phyloP scores from a whole-genome alignment of 805 yeast genomes.

The Brettanomyces sp. region DNA sequence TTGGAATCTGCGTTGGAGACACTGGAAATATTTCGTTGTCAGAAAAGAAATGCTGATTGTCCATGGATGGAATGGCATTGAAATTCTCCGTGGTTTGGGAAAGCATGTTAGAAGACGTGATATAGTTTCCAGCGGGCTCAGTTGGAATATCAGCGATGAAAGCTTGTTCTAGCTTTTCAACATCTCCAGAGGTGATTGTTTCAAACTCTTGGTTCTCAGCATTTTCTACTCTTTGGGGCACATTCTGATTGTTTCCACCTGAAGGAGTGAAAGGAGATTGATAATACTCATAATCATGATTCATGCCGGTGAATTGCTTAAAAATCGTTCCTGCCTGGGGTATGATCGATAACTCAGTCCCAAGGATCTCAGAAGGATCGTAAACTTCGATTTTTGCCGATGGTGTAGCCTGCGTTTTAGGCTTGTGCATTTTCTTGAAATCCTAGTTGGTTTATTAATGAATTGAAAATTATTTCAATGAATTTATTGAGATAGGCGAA shows the following conservation, averaged over 20 bases:
- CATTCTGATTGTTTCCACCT: no score
- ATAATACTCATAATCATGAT: background rate
- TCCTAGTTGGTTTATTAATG: no score
- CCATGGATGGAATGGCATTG: no score
- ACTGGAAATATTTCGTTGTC: background rate
- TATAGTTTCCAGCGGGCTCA: conserved; percentile 1
- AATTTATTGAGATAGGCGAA: no score
- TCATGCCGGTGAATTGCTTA: conserved; percentile 1
- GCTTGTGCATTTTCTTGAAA: background rate
- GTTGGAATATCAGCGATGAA: background rate
- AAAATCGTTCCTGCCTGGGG: background rate
- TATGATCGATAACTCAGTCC: background rate
- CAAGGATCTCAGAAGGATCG: background rate
- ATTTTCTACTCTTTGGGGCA: background rate
- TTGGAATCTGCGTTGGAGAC: background rate
- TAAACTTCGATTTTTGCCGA: background rate
- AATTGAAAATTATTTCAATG: no score
- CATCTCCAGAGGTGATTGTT: background rate
- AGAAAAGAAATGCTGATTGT: background rate
- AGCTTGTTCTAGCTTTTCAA: background rate
- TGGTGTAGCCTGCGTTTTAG: background rate
- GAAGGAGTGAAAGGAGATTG: background rate
- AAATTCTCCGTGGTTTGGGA: no score
- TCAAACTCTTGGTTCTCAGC: background rate
- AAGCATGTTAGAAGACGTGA: background rate